Conservation (phyloP, 192 early-diverging fungal genomes). For the Obelidium mucronatum region DNA sequence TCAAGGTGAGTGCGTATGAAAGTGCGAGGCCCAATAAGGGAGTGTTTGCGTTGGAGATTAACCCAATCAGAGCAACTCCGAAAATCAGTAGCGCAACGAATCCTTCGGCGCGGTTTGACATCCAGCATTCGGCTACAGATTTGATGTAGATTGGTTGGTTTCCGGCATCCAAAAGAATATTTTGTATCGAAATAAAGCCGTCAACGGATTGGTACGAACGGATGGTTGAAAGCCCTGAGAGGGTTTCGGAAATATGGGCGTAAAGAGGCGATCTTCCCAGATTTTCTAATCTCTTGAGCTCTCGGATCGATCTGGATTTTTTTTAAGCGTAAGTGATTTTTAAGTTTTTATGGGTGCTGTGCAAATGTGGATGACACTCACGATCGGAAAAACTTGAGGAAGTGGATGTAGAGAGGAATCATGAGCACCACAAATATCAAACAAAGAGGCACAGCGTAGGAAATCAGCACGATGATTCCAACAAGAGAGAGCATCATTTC, state of each 20-base stretch:
- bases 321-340: no score
- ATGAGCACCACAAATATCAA: slow-evolving; percentile 50
- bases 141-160: slow-evolving; percentile 49
- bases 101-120: slow-evolving; percentile 28
- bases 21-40: slow-evolving; percentile 29
- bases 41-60: slow-evolving; percentile 51
- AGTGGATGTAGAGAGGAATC: slow-evolving; percentile 24
- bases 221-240: slow-evolving; percentile 85
- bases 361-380: no score
- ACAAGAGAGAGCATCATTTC: slow-evolving; percentile 27
- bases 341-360: no score
- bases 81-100: slow-evolving; percentile 30
- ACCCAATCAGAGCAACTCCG: slow-evolving; percentile 13
- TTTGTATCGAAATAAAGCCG: slow-evolving; percentile 74
- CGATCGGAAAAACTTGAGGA: slow-evolving; percentile 32
- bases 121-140: slow-evolving; percentile 23
- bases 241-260: slow-evolving; percentile 68
- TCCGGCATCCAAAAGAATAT: slow-evolving; percentile 71
- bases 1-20: slow-evolving; percentile 54
- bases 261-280: slow-evolving; percentile 79
- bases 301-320: slow-evolving; percentile 62
- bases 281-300: slow-evolving; percentile 88
- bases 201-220: slow-evolving; percentile 81
- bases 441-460: slow-evolving; percentile 73
- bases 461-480: slow-evolving; percentile 71